phyloP scores from a whole-genome alignment of 2,329 filamentous ascomycete genomes.

The Penicillium sp. region DNA sequence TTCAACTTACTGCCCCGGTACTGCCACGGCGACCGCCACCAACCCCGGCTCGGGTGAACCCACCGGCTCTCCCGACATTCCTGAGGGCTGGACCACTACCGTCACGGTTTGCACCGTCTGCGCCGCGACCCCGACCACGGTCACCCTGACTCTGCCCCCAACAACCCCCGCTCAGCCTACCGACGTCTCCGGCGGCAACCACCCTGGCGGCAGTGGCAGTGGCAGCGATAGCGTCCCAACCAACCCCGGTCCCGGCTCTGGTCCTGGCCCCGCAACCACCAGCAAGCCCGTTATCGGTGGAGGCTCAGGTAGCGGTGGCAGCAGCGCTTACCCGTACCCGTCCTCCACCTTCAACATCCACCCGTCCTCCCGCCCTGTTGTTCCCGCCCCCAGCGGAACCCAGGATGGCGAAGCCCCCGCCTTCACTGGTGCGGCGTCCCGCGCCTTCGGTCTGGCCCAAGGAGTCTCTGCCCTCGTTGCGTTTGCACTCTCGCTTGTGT shows the following conservation, averaged over 20 bases:
- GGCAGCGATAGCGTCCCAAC: background rate
- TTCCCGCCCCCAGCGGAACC: constrained; percentile 24
- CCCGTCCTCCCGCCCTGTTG: constrained; percentile 14
- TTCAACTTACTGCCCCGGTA: constrained; percentile 43
- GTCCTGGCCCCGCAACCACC: constrained; percentile 1
- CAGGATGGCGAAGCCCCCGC: constrained; percentile 22
- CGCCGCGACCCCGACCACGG: constrained; percentile 43
- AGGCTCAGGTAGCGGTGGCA: constrained; percentile 6
- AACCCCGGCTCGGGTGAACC: constrained; percentile 23
- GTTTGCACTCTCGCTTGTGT: constrained; percentile 20
- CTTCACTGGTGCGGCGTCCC: constrained; percentile 28
- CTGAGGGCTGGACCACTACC: constrained; percentile 47
- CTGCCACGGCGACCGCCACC: constrained; percentile 33
- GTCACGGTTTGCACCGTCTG: constrained; percentile 47
- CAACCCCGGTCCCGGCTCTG: background rate
- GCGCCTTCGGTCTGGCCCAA: constrained; percentile 14
- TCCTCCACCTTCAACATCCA: constrained; percentile 24
- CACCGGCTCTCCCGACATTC: constrained; percentile 28
- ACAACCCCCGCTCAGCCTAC: constrained; percentile 13
- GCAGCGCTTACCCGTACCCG: constrained; percentile 10
- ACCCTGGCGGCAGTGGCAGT: constrained; percentile 1
- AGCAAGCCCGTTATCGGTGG: constrained; percentile 17
- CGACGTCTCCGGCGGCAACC: background rate
- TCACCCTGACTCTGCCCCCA: constrained; percentile 40
- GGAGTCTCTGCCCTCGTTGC: constrained; percentile 17